These are phyloP conservation scores for Blepharisma undulans DNA, from an alignment of 169 alveolate genomes.

Conservation along the genomic window DNA sequence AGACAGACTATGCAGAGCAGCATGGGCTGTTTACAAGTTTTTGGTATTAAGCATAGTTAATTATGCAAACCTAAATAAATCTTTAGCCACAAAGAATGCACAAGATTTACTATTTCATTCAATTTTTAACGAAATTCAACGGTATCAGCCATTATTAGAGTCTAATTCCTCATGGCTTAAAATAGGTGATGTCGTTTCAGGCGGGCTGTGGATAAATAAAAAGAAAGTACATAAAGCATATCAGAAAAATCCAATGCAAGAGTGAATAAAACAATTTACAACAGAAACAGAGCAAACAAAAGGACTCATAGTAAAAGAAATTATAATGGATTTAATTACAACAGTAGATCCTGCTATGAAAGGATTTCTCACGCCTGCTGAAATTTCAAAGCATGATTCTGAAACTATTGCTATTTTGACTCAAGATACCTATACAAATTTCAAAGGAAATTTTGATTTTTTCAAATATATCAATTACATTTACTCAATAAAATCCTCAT, in stretches of 20 bases:
- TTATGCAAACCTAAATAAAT: background rate
- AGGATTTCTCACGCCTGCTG: constrained; percentile 5
- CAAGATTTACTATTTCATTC: constrained; percentile 1
- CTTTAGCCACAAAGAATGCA: background rate
- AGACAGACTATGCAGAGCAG: constrained; percentile 1
- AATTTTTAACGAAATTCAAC: background rate
- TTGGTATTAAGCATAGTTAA: background rate
- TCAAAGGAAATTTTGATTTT: constrained; percentile 23
- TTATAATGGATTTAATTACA: background rate
- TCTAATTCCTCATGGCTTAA: background rate
- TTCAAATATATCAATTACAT: constrained; percentile 6
- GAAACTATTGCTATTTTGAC: background rate
- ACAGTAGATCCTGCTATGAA: constrained; percentile 40
- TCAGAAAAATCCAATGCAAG: constrained; percentile 28
- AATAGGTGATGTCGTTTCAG: background rate
- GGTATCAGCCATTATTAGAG: no score
- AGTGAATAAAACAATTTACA: constrained; percentile 23
- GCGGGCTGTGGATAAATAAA: background rate
- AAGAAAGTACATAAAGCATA: background rate
- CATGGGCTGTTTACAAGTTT: constrained; percentile 27
- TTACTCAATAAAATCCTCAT: background rate
- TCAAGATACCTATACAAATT: constrained; percentile 24
- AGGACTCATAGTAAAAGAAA: background rate
- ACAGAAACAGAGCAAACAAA: background rate
- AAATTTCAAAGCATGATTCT: background rate